Conservation (phyloP, 495 filamentous ascomycete species). For the Hypoxylon fuscum region DNA sequence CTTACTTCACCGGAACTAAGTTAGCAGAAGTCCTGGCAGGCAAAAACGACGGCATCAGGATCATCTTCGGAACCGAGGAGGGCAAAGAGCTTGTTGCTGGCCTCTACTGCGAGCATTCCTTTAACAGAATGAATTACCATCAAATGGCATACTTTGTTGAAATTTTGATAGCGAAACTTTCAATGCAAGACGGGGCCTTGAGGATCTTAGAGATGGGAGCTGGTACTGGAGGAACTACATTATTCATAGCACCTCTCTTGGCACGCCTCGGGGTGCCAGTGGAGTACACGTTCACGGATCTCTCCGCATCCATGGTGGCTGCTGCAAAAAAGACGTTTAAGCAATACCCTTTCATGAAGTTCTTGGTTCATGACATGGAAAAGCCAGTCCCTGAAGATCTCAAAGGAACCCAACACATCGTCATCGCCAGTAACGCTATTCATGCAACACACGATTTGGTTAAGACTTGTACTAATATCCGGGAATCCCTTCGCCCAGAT, state of each 20-base stretch:
- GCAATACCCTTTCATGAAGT: conserved; percentile 14
- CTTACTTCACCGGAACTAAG: conserved; percentile 47
- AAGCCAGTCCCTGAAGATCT: conserved; percentile 29
- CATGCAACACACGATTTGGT: conserved; percentile 58
- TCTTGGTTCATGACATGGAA: background rate
- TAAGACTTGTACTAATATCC: conserved; percentile 50
- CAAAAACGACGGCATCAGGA: conserved; percentile 50
- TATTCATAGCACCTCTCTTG: conserved; percentile 46
- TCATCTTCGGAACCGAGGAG: conserved; percentile 55
- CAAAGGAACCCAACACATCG: conserved; percentile 47
- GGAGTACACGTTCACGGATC: conserved; percentile 54
- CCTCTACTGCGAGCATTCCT: conserved; percentile 56
- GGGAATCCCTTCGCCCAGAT: conserved; percentile 46
- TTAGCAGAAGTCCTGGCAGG: conserved; percentile 52
- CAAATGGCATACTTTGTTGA: conserved; percentile 54
- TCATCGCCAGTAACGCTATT: conserved; percentile 59
- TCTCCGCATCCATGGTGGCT: conserved; percentile 55
- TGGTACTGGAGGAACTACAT: conserved; percentile 48
- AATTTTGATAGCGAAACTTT: conserved; percentile 38
- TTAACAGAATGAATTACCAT: conserved; percentile 47
- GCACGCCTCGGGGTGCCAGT: conserved; percentile 45
- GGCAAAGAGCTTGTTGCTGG: conserved; percentile 52
- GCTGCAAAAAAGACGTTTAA: conserved; percentile 49
- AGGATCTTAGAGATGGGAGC: conserved; percentile 52
- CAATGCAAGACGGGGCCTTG: conserved; percentile 42